These are phyloP conservation scores for Allantophomopsis cytisporea DNA, from an alignment of 2,329 filamentous ascomycete species.

Conservation along the genomic window DNA sequence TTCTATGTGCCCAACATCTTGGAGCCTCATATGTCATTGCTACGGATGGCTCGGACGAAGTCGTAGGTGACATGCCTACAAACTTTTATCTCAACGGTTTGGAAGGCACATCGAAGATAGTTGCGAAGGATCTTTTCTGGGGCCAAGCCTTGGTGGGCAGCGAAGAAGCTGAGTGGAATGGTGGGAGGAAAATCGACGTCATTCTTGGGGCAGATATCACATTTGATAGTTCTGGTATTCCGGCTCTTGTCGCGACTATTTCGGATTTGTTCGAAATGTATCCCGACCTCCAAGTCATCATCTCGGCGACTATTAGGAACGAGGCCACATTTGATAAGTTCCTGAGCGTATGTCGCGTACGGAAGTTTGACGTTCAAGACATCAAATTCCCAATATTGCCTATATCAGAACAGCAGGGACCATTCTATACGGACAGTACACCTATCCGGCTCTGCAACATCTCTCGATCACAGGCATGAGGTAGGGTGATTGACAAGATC, in stretches of 20 bases:
- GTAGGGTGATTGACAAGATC: too few species aligned
- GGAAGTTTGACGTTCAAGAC: slow-evolving; percentile 26
- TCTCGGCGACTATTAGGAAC: slow-evolving; percentile 61
- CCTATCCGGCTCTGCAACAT: slow-evolving; percentile 43
- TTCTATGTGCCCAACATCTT: slow-evolving; percentile 59
- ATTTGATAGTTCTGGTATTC: slow-evolving; percentile 53
- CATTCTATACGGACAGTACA: slow-evolving; percentile 48
- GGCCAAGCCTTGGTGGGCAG: slow-evolving; percentile 14
- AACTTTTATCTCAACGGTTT: slow-evolving; percentile 58
- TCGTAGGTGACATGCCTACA: slow-evolving; percentile 52
- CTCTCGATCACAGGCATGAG: slow-evolving; percentile 2
- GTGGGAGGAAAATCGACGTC: slow-evolving; percentile 35
- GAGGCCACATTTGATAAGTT: slow-evolving; percentile 54
- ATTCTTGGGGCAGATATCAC: slow-evolving; percentile 69
- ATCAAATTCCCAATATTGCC: slow-evolving; percentile 26
- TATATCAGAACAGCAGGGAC: slow-evolving; percentile 35
- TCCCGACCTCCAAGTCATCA: slow-evolving; percentile 42
- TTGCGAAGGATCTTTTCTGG: slow-evolving; percentile 40
- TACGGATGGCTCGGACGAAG: slow-evolving; percentile 63
- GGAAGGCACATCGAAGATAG: slow-evolving; percentile 35
- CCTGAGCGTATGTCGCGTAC: slow-evolving; percentile 33
- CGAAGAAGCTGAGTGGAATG: slow-evolving; percentile 27
- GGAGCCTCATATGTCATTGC: slow-evolving; percentile 44
- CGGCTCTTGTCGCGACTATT: slow-evolving; percentile 50
- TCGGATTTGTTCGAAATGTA: slow-evolving; percentile 44